Conservation (phyloP, 345 rosid species). For the Corchorus capsularis region DNA sequence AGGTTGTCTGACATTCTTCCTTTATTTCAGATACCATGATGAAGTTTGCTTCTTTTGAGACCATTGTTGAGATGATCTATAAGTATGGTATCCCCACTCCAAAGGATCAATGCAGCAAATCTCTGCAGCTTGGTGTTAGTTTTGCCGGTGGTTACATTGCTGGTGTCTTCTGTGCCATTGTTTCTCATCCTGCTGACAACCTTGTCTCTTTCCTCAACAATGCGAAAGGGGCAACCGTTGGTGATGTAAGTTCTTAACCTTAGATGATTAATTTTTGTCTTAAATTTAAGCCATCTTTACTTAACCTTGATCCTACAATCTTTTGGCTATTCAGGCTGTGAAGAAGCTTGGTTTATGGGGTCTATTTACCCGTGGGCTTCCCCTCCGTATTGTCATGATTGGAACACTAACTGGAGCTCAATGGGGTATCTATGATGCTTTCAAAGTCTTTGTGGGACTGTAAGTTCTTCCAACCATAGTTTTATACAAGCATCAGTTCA, state of each 20-base stretch:
- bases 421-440: constrained; percentile 96
- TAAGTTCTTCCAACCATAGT: constrained; percentile 41
- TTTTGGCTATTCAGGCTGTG: constrained; percentile 65
- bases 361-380: constrained; percentile 94
- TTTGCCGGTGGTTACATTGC: constrained; percentile 96
- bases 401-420: constrained; percentile 98
- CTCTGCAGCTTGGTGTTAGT: constrained; percentile 86
- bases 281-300: background rate
- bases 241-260: constrained; percentile 65
- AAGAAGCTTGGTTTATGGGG: constrained; percentile 91
- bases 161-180: constrained; percentile 85
- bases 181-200: constrained; percentile 97
- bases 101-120: constrained; percentile 83
- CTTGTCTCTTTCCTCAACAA: constrained; percentile 97
- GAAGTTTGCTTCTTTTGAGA: constrained; percentile 98
- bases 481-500: background rate
- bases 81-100: constrained; percentile 85
- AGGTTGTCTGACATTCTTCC: background rate
- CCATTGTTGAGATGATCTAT: constrained; percentile 86
- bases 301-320: background rate
- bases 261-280: background rate
- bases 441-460: constrained; percentile 98
- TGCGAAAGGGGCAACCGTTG: constrained; percentile 95
- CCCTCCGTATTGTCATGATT: constrained; percentile 97
- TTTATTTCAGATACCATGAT: constrained; percentile 85